Conservation (phyloP, 352 stramenopile genomes). For the Globisporangium solare region DNA sequence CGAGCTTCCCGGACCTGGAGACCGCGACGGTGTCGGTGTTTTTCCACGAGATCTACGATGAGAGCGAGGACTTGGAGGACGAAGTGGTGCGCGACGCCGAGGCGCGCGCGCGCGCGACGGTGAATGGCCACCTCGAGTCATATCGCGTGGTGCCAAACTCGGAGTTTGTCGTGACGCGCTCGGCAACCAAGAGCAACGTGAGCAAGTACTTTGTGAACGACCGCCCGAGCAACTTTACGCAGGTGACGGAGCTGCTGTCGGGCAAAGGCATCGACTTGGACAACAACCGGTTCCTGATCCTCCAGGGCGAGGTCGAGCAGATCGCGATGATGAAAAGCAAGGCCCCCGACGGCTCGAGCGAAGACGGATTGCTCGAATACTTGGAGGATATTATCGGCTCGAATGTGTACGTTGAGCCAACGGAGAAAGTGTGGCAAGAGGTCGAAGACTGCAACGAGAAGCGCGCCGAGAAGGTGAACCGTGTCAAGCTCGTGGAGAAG, state of each 20-base stretch:
- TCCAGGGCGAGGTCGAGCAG: constrained; percentile 96
- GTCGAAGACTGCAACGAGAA: constrained; percentile 93
- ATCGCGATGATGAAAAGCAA: constrained; percentile 99
- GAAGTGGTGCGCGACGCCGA: not conserved
- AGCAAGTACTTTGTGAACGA: constrained; percentile 98
- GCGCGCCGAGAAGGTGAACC: constrained; percentile 94
- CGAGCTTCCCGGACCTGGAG: constrained; percentile 86
- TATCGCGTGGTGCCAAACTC: constrained; percentile 92
- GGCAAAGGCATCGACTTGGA: constrained; percentile 98
- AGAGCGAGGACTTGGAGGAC: constrained; percentile 20
- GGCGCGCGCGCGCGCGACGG: not conserved
- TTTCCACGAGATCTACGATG: constrained; percentile 96
- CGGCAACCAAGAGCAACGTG: constrained; percentile 92
- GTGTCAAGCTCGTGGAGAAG: constrained; percentile 98
- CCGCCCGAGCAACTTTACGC: constrained; percentile 90
- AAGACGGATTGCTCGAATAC: constrained; percentile 99
- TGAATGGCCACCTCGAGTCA: constrained; percentile 43
- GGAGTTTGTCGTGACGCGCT: constrained; percentile 90
- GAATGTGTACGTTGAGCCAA: constrained; percentile 96
- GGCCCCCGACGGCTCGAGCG: constrained; percentile 84
- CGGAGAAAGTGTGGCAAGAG: constrained; percentile 89
- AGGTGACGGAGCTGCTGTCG: constrained; percentile 93
- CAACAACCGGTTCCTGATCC: constrained; percentile 99
- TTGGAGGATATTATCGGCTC: constrained; percentile 99
- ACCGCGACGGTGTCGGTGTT: constrained; percentile 96